Evolutionary conservation across 169 alveolate species (phyloP), one percentile per base, ranked within the genome.

Genomic region (Plasmodium coatneyi): DNA sequence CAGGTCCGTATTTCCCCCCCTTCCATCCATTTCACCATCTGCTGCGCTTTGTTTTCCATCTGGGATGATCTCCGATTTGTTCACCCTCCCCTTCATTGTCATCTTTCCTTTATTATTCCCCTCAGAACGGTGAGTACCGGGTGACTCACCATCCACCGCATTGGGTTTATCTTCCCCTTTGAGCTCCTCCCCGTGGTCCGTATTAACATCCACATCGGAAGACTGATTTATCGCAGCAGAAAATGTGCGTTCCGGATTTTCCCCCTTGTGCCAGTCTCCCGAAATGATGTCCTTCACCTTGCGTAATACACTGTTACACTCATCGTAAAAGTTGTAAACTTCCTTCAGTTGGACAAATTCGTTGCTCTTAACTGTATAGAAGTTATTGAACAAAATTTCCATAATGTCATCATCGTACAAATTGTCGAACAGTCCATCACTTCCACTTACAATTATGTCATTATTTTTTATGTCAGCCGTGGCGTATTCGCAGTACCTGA

Each of bases 341-440:
- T 80, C 66, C 28, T 89, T 89, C 41, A 89, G 71, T 6, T 49
- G 80, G n/a, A 89, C 36, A 89, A 89, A 89, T 36, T 89, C 49
- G 22, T 80, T 89, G 49, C 72, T 19, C 41, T 80, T 89, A 79
- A 89, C 41, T 14, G 82, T 80, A 72, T 80, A 89, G 72, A 89
- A 89, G 39, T 89, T 60, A 52, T 89, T 89, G 34, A 36, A 89
- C 16, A 89, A 16, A 16, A 89, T 80, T 80, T 89, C 74, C 82
- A 89, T 89, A 16, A 89, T 89, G 49, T 89, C 94, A 89, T 89
- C 94, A 34, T 89, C 94, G 71, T 89, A 89, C n/a, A 89, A 32
- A 66, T 89, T 89, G 32, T 89, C 94, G 36, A 89, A 89, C 19
- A 89, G 32, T 3, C 94, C 94, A 79, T 89, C 94, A 66, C 94